Percentiles rank a stretch among this genome's conserved stretches.
Evolutionary conservation across 2,329 filamentous ascomycete genomes (phyloP).

Genomic region (Cercospora sesami): DNA sequence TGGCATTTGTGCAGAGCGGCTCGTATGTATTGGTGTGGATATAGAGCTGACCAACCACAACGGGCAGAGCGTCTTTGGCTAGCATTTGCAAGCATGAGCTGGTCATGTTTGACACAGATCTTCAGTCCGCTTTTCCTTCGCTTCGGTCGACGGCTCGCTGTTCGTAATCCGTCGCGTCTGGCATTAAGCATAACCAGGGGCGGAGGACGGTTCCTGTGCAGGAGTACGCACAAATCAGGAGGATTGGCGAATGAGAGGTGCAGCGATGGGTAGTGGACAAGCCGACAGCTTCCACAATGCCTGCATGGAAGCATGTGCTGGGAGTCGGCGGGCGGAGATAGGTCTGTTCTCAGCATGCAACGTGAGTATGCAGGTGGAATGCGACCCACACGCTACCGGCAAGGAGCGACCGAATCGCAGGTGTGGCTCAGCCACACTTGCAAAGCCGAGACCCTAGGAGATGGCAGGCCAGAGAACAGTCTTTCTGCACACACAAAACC

Average conservation of each 20-base stretch:
- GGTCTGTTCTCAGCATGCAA: background rate
- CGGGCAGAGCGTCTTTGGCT: background rate
- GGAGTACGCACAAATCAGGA: background rate
- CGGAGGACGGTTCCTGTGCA: background rate
- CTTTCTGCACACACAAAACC: constrained; percentile 3
- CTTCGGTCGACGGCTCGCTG: background rate
- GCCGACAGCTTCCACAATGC: constrained; percentile 1
- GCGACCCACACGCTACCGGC: constrained; percentile 1
- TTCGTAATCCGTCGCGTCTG: background rate
- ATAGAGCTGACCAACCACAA: background rate
- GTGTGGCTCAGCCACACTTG: constrained; percentile 8
- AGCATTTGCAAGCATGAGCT: background rate
- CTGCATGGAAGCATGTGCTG: constrained; percentile 6
- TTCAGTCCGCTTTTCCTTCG: background rate
- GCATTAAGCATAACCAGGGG: background rate
- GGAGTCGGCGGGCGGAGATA: constrained; percentile 7
- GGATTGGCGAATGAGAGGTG: background rate
- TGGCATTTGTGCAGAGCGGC: background rate
- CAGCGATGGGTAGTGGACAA: background rate
- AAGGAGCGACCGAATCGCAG: background rate
- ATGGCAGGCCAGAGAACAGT: background rate
- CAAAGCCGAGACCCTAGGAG: constrained; percentile 1
- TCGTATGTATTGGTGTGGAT: background rate
- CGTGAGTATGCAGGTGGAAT: background rate
- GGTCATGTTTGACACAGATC: background rate